phyloP scores from a whole-genome alignment of 257 asterid genomes.

The Fraxinus americana region DNA sequence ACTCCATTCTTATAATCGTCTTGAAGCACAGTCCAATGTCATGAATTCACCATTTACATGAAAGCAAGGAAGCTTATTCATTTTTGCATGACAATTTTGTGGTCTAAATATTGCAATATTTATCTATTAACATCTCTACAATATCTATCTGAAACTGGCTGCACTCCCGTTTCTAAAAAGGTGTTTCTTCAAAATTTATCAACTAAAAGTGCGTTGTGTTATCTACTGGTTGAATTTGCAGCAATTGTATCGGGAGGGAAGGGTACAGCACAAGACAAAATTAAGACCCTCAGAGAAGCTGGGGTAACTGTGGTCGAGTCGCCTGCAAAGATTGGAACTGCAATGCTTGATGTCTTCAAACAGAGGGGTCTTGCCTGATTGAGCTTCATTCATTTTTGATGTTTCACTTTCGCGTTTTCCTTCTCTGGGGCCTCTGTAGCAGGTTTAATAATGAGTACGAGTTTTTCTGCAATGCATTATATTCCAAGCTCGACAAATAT shows the following conservation, averaged over 20 bases:
- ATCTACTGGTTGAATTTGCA: slow-evolving; percentile 32
- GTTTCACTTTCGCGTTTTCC: slow-evolving; percentile 5
- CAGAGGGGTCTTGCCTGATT: slow-evolving; percentile 74
- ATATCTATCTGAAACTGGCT: neutral
- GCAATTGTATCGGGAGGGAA: slow-evolving; percentile 89
- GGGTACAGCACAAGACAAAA: slow-evolving; percentile 94
- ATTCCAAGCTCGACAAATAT: neutral
- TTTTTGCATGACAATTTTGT: neutral
- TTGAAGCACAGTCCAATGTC: neutral
- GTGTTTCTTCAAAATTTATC: neutral
- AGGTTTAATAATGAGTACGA: neutral
- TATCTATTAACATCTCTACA: neutral
- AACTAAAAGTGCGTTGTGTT: neutral
- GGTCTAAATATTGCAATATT: neutral
- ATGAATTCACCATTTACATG: neutral
- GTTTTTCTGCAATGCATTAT: neutral
- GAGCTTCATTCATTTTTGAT: neutral
- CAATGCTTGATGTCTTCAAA: slow-evolving; percentile 86
- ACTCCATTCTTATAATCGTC: neutral
- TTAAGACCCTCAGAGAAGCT: slow-evolving; percentile 77
- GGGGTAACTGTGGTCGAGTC: slow-evolving; percentile 92
- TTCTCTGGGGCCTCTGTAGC: neutral
- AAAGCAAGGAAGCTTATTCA: neutral
- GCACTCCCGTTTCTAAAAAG: neutral
- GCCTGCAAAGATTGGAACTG: slow-evolving; percentile 88